A percentile compares a stretch with the other conserved stretches of the same genome.
Conservation (phyloP, 768 basidiomycete species). For the Lactarius quietus region DNA sequence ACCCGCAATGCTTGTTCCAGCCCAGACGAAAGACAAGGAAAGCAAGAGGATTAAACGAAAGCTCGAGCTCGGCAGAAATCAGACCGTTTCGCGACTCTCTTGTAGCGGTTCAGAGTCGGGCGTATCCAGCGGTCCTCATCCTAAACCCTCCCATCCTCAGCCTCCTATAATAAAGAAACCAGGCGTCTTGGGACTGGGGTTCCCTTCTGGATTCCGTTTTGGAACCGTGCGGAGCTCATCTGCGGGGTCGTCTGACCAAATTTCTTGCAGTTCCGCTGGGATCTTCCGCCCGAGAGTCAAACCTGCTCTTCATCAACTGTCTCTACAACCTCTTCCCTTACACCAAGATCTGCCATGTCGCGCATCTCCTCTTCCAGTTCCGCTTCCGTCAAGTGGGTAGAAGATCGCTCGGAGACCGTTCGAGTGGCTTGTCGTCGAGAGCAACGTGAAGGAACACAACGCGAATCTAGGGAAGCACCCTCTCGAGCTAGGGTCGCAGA, state of each 20-base stretch:
- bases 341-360: constrained; percentile 45
- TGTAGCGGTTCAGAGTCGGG: constrained; percentile 69
- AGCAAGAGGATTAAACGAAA: constrained; percentile 32
- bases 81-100: constrained; percentile 42
- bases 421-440: constrained; percentile 39
- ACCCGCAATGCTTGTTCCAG: constrained; percentile 25
- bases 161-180: constrained; percentile 37
- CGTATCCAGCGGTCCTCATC: constrained; percentile 37
- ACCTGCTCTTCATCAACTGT: constrained; percentile 39
- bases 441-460: constrained; percentile 42
- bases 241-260: constrained; percentile 27
- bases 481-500: constrained; percentile 52
- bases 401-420: constrained; percentile 45
- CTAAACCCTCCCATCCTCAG: constrained; percentile 15
- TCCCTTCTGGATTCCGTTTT: constrained; percentile 51
- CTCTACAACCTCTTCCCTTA: constrained; percentile 43
- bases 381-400: constrained; percentile 50
- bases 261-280: constrained; percentile 31
- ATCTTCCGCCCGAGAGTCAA: constrained; percentile 23
- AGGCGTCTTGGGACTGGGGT: constrained; percentile 57
- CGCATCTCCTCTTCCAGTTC: constrained; percentile 37
- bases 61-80: constrained; percentile 31
- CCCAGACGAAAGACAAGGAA: constrained; percentile 36
- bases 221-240: constrained; percentile 23
- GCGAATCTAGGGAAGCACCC: constrained; percentile 45